phyloP scores from a whole-genome alignment of 2,329 filamentous ascomycete species.

The Falciphora oryzae region DNA sequence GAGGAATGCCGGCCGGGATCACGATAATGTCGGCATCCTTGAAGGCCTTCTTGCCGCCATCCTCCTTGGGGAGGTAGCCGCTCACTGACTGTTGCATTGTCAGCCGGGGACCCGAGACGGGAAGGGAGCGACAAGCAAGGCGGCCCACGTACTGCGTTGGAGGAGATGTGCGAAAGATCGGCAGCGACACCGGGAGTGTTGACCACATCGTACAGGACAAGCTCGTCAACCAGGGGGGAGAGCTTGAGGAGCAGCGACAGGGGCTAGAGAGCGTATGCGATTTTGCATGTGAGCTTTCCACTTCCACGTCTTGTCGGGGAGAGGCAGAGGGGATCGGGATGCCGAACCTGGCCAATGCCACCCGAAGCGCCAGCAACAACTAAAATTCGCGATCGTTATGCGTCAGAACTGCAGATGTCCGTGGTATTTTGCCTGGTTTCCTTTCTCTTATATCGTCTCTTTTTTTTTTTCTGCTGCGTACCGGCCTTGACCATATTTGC shows the following conservation, averaged over 20 bases:
- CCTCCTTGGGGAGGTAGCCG: constrained; percentile 81
- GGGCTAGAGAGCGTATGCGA: constrained; percentile 50
- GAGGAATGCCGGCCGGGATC: constrained; percentile 96
- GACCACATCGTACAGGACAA: constrained; percentile 98
- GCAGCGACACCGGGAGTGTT: constrained; percentile 95
- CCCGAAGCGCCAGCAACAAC: constrained; percentile 93
- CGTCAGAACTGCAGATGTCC: constrained; percentile 4
- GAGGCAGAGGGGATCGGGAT: neutral
- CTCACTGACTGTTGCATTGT: constrained; percentile 60
- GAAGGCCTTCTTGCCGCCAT: constrained; percentile 80
- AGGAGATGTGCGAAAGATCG: constrained; percentile 96
- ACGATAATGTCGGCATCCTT: constrained; percentile 93
- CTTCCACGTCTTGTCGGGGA: neutral
- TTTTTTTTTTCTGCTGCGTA: constrained; percentile 16
- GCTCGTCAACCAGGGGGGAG: constrained; percentile 80
- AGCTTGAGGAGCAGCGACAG: constrained; percentile 95
- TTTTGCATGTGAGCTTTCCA: neutral
- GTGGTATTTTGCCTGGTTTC: neutral
- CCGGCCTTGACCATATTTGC: constrained; percentile 34
- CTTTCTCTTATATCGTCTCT: no score
- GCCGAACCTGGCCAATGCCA: constrained; percentile 90
- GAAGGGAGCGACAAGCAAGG: no score
- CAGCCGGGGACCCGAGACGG: neutral
- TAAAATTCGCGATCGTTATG: constrained; percentile 24
- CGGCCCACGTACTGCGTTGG: constrained; percentile 58